Conservation (phyloP, 331 rosid genomes). For the Telfairia occidentalis region DNA sequence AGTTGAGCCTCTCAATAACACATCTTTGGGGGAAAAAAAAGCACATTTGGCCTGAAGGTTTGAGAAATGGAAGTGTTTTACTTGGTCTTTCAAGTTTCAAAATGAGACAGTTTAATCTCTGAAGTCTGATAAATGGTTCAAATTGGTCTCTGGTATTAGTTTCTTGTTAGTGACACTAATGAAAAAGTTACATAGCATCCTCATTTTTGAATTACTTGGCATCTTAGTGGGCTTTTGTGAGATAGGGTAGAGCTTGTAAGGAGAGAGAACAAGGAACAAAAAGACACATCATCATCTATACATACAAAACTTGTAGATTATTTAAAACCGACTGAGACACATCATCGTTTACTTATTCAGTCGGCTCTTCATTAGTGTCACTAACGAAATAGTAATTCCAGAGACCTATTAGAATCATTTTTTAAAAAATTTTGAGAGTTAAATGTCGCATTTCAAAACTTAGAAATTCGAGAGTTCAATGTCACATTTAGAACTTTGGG, state of each 20-base stretch:
- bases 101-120: background rate
- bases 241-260: background rate
- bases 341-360: background rate
- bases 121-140: background rate
- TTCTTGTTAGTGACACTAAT: background rate
- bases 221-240: background rate
- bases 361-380: background rate
- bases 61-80: background rate
- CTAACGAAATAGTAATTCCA: background rate
- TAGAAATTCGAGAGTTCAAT: background rate
- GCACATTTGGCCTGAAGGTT: background rate
- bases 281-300: background rate
- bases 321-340: background rate
- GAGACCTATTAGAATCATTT: background rate
- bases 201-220: background rate
- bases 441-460: no score
- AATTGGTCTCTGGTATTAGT: background rate
- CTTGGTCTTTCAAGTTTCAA: background rate
- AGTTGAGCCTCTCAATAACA: background rate
- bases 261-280: background rate
- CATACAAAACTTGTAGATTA: background rate
- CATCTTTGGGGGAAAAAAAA: background rate
- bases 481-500: background rate
- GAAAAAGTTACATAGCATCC: background rate
- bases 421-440: background rate